These are phyloP conservation scores for Protea cynaroides DNA, from an alignment of 164 flowering plant species.

Conservation along the genomic window DNA sequence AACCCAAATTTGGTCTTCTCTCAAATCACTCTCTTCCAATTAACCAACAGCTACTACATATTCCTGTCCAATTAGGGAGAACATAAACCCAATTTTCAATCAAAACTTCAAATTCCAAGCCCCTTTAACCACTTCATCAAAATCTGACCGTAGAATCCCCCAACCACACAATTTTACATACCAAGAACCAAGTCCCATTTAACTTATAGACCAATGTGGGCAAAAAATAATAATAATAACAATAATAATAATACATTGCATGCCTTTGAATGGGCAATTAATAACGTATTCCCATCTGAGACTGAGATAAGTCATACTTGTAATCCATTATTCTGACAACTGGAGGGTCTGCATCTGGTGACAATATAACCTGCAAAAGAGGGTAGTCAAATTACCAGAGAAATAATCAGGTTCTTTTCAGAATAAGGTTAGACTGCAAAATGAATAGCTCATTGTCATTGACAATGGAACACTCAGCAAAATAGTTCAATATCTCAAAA, in stretches of 20 bases:
- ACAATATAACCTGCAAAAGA: conserved; percentile 66
- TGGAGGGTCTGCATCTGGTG: conserved; percentile 93
- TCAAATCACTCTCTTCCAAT: too few relatives aligned
- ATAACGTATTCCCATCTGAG: not conserved
- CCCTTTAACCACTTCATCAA: too few relatives aligned
- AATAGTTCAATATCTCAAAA: too few relatives aligned
- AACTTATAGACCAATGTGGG: too few relatives aligned
- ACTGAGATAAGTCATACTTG: conserved; percentile 41
- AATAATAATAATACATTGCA: not conserved
- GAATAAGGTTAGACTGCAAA: conserved; percentile 31
- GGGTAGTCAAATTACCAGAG: not conserved
- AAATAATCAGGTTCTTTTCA: not conserved
- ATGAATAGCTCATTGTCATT: not conserved
- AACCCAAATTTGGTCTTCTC: too few relatives aligned
- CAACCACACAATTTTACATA: too few relatives aligned
- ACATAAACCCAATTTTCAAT: conserved; percentile 25
- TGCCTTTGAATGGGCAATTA: not conserved
- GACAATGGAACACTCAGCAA: not conserved
- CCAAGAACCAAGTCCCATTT: too few relatives aligned
- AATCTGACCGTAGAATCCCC: too few relatives aligned
- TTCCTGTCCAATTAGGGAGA: conserved; percentile 7
- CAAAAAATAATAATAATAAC: too few relatives aligned
- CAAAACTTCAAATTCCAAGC: too few relatives aligned
- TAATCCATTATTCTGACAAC: conserved; percentile 90
- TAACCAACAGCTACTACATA: too few relatives aligned